Evolutionary conservation across 2,329 filamentous ascomycete genomes (phyloP), one percentile per base, ranked within the genome.

Genomic region (Penicillium concentricum): DNA sequence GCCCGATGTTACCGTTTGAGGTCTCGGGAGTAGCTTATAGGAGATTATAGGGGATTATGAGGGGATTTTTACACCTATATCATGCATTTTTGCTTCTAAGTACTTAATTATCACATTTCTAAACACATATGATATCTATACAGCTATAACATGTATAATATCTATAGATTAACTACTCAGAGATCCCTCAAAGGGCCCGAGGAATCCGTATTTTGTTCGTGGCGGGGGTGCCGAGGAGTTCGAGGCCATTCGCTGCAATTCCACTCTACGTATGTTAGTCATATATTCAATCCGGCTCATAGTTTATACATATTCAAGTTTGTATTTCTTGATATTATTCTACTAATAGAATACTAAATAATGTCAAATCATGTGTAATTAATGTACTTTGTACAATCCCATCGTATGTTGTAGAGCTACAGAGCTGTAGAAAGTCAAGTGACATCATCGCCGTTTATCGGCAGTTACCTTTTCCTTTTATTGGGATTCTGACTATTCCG

Each of bases 181-280:
- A 32, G 5, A 15, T 32, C 43, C 28, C 15, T 26, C 5, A 4
- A 47, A 26, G 18, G n/a, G 56, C 24, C 32, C 8, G 41, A 59
- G 44, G 44, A 30, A 41, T 54, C 64, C 64, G 64, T 58, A 57
- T 60, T 60, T 62, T 66, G 61, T 63, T 66, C 64, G 64, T 64
- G 51, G 61, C 61, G 61, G 61, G 48, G 59, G 59, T 61, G 58
- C 63, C 63, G 63, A 67, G 64, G 59, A 62, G 26, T 59, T 55
- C 61, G 57, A 63, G 37, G 50, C 58, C 54, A 51, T 61, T 64
- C 60, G 55, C 51, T 39, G 41, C 42, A 48, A 44, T 58, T 59
- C 45, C 42, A 56, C 43, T 18, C 43, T 34, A 32, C 16, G 10
- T 20, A 49, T 18, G 46, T 28, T 15, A 48, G 49, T 41, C 50